Evolutionary conservation across 352 stramenopile genomes (phyloP), one percentile per base, ranked within the genome.

Genomic region (Phytophthora gonapodyides): DNA sequence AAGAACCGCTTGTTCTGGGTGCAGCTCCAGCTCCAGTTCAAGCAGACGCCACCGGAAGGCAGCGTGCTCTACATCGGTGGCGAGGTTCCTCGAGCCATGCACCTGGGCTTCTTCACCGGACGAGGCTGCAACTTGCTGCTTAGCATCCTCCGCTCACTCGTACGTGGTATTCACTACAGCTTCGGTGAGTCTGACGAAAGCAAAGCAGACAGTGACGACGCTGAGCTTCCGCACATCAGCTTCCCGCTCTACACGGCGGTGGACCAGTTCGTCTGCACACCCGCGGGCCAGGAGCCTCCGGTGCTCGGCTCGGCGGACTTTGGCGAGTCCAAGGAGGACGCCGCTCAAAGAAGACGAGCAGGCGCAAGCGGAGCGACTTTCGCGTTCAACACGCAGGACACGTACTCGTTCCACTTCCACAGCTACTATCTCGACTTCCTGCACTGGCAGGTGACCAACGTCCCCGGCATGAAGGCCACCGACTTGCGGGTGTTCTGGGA

Each of bases 381-480:
- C 64, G 59, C 66, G 47, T 88, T 82, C 74, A 84, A 85, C 56
- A 86, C 80, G 8, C 65, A 41, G 19, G 75, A 82, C 64, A 87
- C 78, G 51, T 90, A 90, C 52, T 87, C 78, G 31, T 87, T 90
- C 61, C 78, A 87, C 44, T 88, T 90, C 54, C 80, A 88, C 61
- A 87, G 74, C 56, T 86, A 77, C 45, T 90, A 87, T 48, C 80
- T 90, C 57, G 78, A 90, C 46, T 90, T 90, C 44, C 43, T 60
- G 5, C 64, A 51, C 7, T 90, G 81, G 81, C 63, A 83, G 33
- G 42, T 88, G 17, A 67, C 80, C 12, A 76, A 80, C 21, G 59
- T 90, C 2, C 81, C 81, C 0, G 77, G 81, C 0, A 72, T 89
- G 54, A 71, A 73, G 10, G 63, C 81, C 31, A 72, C 66, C 3